Percentiles rank a stretch among this genome's conserved stretches.
These are phyloP conservation scores for Microglena sp. DNA, from an alignment of 139 green algal genomes.

Conservation along the genomic window DNA sequence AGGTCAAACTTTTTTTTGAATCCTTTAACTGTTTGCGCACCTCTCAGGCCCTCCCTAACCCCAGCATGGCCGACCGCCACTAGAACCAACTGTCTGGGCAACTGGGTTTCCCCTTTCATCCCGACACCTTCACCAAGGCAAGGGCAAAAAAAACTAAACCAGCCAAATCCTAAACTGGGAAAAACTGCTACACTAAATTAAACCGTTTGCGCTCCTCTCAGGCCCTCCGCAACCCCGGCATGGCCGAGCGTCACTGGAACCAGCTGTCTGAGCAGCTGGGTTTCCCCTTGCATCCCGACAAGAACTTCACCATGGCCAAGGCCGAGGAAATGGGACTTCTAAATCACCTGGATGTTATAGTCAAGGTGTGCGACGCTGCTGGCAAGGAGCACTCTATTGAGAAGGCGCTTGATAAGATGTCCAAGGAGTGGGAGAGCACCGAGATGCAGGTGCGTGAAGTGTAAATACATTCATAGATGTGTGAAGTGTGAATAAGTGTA, in stretches of 20 bases:
- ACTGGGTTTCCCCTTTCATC: constrained; percentile 37
- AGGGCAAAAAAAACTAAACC: too few species aligned
- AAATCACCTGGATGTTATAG: constrained; percentile 47
- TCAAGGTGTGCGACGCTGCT: constrained; percentile 52
- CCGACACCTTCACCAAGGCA: constrained; percentile 28
- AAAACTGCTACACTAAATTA: too few species aligned
- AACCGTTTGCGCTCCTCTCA: constrained; percentile 27
- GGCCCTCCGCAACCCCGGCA: constrained; percentile 60
- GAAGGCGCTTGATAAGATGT: constrained; percentile 68
- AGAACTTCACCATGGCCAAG: constrained; percentile 27
- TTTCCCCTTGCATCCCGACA: constrained; percentile 30
- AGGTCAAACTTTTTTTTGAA: too few species aligned
- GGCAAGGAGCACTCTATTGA: constrained; percentile 75
- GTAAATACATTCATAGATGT: too few species aligned
- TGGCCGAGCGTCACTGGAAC: constrained; percentile 71
- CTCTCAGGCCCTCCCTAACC: too few species aligned
- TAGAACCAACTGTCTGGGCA: constrained; percentile 26
- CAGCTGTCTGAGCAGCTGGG: constrained; percentile 35
- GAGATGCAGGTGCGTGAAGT: constrained; percentile 50
- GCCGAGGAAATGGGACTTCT: constrained; percentile 50
- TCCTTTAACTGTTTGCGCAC: too few species aligned
- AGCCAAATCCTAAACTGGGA: too few species aligned
- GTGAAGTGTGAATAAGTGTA: too few species aligned
- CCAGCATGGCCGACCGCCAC: too few species aligned
- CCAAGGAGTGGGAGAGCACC: constrained; percentile 56